These are phyloP conservation scores for Xylariaceae sp. DNA, from an alignment of 2,329 filamentous ascomycete genomes.

Conservation along the genomic window DNA sequence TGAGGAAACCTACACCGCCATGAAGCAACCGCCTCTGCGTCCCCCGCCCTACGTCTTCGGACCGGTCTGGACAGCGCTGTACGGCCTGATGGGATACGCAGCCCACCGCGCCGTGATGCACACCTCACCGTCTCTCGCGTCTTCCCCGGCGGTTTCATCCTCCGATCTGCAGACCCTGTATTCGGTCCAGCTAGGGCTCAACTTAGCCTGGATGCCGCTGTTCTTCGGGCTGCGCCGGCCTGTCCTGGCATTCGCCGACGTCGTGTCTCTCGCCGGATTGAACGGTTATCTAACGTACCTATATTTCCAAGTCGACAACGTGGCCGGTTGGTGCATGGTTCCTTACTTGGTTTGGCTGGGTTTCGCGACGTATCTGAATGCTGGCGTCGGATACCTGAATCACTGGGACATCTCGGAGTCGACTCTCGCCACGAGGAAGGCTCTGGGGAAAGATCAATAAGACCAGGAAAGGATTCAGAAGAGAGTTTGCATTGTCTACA, in stretches of 20 bases:
- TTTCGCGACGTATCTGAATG: conserved; percentile 82
- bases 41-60: conserved; percentile 61
- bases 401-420: conserved; percentile 54
- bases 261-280: conserved; percentile 66
- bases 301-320: conserved; percentile 70
- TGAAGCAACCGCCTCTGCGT: conserved; percentile 64
- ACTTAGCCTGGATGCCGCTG: conserved; percentile 85
- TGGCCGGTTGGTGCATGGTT: conserved; percentile 68
- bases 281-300: conserved; percentile 70
- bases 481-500: background rate
- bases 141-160: conserved; percentile 10
- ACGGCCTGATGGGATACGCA: conserved; percentile 81
- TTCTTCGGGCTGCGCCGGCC: conserved; percentile 80
- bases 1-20: conserved; percentile 57
- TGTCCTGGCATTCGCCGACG: conserved; percentile 69
- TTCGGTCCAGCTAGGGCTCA: conserved; percentile 78
- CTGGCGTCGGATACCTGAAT: conserved; percentile 64
- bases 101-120: conserved; percentile 70
- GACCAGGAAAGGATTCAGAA: background rate
- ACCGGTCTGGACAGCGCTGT: conserved; percentile 63
- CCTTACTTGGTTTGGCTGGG: conserved; percentile 84
- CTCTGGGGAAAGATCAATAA: conserved; percentile 26
- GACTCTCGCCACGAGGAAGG: conserved; percentile 33
- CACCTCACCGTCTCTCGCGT: conserved; percentile 52
- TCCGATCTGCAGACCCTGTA: conserved; percentile 74